Evolutionary conservation across 345 rosid species (phyloP).

Genomic region (Lepidium sativum): DNA sequence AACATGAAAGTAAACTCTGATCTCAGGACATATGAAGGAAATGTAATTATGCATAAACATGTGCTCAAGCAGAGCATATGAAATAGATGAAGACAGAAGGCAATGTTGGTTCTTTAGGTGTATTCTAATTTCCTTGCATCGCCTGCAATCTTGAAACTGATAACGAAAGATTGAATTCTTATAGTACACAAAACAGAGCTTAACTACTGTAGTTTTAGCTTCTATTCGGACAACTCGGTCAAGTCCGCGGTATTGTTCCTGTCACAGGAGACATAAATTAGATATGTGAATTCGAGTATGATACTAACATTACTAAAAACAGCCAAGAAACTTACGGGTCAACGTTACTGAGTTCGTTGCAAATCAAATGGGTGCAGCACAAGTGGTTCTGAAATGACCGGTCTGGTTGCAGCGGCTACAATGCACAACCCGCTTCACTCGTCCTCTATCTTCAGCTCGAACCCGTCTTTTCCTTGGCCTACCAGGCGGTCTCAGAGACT

Average conservation of each 20-base stretch:
- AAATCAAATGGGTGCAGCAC: conserved; percentile 80
- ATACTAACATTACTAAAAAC: neutral
- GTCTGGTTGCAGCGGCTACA: conserved; percentile 98
- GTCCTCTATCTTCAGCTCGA: conserved; percentile 86
- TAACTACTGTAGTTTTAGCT: neutral
- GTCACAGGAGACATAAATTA: conserved; percentile 9
- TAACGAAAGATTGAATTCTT: neutral
- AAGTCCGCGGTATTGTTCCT: neutral
- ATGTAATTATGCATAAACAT: neutral
- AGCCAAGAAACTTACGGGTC: conserved; percentile 7
- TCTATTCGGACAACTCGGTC: neutral
- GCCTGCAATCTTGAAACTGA: neutral
- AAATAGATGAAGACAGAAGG: neutral
- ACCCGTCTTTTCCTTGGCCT: conserved; percentile 92
- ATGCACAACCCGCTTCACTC: conserved; percentile 88
- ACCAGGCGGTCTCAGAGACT: conserved; percentile 87
- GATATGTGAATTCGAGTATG: neutral
- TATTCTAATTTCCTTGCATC: neutral
- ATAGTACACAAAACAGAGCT: neutral
- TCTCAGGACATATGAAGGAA: neutral
- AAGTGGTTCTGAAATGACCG: conserved; percentile 96
- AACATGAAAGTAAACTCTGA: neutral
- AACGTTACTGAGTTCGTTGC: neutral
- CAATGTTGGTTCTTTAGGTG: neutral
- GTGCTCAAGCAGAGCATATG: conserved; percentile 14